Percentiles rank a stretch among this genome's conserved stretches.
phyloP scores from a whole-genome alignment of 495 filamentous ascomycete genomes.

The Haplographium delicatum region DNA sequence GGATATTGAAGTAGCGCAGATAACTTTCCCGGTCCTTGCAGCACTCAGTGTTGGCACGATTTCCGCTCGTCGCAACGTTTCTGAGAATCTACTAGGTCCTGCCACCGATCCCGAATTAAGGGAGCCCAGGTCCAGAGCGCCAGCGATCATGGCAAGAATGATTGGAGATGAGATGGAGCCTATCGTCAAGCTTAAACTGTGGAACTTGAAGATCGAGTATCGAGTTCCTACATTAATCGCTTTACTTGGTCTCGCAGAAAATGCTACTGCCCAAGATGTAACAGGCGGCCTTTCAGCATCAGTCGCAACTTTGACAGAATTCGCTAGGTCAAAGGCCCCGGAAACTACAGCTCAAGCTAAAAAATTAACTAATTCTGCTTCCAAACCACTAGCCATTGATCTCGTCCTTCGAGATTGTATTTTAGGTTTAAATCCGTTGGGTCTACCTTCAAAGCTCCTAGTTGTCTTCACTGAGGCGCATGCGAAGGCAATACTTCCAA shows the following conservation, averaged over 20 bases:
- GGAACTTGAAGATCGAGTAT: conserved; percentile 79
- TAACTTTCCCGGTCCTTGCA: conserved; percentile 74
- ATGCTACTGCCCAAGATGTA: conserved; percentile 65
- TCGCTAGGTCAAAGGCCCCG: conserved; percentile 22
- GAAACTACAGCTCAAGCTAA: not conserved
- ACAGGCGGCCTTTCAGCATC: conserved; percentile 73
- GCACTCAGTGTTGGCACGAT: conserved; percentile 65
- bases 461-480: conserved; percentile 74
- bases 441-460: conserved; percentile 63
- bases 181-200: conserved; percentile 77
- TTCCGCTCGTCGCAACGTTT: conserved; percentile 53
- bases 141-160: conserved; percentile 73
- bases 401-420: conserved; percentile 72
- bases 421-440: conserved; percentile 80
- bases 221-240: conserved; percentile 75
- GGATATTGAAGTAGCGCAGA: conserved; percentile 71
- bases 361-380: not conserved
- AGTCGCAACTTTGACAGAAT: conserved; percentile 68
- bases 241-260: conserved; percentile 62
- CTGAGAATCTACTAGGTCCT: conserved; percentile 63
- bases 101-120: conserved; percentile 33
- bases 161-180: conserved; percentile 94
- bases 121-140: conserved; percentile 34
- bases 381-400: conserved; percentile 61
- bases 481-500: conserved; percentile 56